phyloP scores from a whole-genome alignment of 352 stramenopile species.

The Aphanomyces euteiches region DNA sequence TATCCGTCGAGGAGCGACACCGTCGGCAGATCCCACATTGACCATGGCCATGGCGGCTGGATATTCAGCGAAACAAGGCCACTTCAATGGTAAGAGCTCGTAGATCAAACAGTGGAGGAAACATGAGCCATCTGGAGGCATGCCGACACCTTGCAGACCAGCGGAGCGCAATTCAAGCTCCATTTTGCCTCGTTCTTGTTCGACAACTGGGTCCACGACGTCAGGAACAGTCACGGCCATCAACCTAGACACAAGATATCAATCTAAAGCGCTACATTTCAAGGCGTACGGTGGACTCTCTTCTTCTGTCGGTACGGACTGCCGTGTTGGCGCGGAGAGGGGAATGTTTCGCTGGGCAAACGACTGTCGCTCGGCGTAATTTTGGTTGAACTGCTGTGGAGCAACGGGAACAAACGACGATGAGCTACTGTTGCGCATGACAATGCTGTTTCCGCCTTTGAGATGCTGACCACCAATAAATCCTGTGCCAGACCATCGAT shows the following conservation, averaged over 20 bases:
- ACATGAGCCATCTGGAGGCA: slow-evolving; percentile 77
- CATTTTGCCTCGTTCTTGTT: slow-evolving; percentile 75
- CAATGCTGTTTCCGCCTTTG: background rate
- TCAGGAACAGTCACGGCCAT: slow-evolving; percentile 61
- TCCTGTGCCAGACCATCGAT: slow-evolving; percentile 77
- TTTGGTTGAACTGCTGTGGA: slow-evolving; percentile 31
- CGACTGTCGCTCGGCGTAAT: slow-evolving; percentile 16
- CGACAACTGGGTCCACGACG: slow-evolving; percentile 62
- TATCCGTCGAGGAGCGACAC: slow-evolving; percentile 65
- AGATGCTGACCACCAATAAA: slow-evolving; percentile 47
- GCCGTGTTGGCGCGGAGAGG: background rate
- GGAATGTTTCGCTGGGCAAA: background rate
- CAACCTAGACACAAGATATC: slow-evolving; percentile 30
- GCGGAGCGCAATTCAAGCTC: slow-evolving; percentile 59
- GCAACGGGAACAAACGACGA: slow-evolving; percentile 21
- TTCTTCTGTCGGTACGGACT: background rate
- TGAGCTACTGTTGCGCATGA: background rate
- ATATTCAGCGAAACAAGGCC: slow-evolving; percentile 57
- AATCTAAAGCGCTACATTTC: background rate
- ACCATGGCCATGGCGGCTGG: slow-evolving; percentile 69
- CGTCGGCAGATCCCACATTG: slow-evolving; percentile 74
- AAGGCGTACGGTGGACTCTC: background rate
- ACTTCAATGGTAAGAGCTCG: slow-evolving; percentile 77
- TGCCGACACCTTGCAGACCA: slow-evolving; percentile 66
- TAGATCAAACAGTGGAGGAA: slow-evolving; percentile 81